Evolutionary conservation across 2,329 filamentous ascomycete species (phyloP).

Genomic region (Cladophialophora bantiana): DNA sequence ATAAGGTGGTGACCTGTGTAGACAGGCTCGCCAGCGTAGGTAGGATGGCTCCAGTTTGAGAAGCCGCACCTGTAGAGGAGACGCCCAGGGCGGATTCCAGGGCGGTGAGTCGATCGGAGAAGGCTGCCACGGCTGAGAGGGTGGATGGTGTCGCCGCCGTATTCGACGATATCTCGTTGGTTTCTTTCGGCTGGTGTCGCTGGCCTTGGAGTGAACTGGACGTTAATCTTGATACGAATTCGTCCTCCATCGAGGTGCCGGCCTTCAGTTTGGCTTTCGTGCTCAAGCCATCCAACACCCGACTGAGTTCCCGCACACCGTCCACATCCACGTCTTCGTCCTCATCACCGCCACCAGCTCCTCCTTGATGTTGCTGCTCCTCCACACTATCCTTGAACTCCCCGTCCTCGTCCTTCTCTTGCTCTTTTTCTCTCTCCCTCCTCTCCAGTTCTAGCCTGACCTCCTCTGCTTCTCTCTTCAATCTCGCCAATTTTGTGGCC

Average conservation of each 20-base stretch:
- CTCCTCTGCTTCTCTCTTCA: slow-evolving; percentile 83
- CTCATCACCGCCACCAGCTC: slow-evolving; percentile 47
- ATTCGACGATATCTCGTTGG: background rate
- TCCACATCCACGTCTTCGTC: slow-evolving; percentile 57
- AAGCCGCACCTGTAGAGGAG: slow-evolving; percentile 67
- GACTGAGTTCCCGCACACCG: slow-evolving; percentile 72
- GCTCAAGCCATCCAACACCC: slow-evolving; percentile 64
- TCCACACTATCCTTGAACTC: slow-evolving; percentile 39
- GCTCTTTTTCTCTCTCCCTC: slow-evolving; percentile 53
- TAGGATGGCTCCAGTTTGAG: slow-evolving; percentile 68
- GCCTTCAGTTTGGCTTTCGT: slow-evolving; percentile 25
- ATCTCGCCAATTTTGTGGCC: slow-evolving; percentile 77
- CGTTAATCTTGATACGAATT: slow-evolving; percentile 34
- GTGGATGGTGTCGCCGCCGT: slow-evolving; percentile 54
- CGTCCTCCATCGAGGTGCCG: slow-evolving; percentile 29
- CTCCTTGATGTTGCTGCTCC: slow-evolving; percentile 53
- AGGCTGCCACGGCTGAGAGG: slow-evolving; percentile 82
- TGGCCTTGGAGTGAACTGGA: slow-evolving; percentile 13
- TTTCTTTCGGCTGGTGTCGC: background rate
- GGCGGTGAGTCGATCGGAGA: slow-evolving; percentile 79
- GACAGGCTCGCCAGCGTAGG: slow-evolving; percentile 82
- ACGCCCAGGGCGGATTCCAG: slow-evolving; percentile 85
- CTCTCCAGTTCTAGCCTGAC: slow-evolving; percentile 62
- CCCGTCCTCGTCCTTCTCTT: slow-evolving; percentile 55
- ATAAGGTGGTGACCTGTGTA: slow-evolving; percentile 77